Percentiles rank a stretch among this genome's conserved stretches.
phyloP scores from a whole-genome alignment of 257 asterid species.

The Nicotiana attenuata region DNA sequence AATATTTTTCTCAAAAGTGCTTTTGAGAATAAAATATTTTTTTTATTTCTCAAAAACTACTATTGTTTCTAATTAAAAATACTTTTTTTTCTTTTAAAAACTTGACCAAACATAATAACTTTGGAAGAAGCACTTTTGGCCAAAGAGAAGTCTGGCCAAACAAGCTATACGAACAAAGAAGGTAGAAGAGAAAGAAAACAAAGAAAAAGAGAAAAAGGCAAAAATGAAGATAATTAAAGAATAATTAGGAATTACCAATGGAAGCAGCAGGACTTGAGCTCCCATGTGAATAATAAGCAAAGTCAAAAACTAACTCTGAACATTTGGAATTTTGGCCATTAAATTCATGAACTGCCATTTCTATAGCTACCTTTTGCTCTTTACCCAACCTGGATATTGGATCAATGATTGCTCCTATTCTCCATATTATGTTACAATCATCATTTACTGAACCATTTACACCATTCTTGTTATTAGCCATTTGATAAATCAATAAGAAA shows the following conservation, averaged over 20 bases:
- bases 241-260: constrained; percentile 24
- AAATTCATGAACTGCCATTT: constrained; percentile 39
- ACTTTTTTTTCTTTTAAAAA: too few species aligned
- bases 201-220: not conserved
- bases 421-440: not conserved
- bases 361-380: constrained; percentile 49
- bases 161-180: too few species aligned
- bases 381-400: constrained; percentile 35
- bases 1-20: too few species aligned
- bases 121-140: too few species aligned
- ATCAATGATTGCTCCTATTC: constrained; percentile 42
- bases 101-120: too few species aligned
- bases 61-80: too few species aligned
- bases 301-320: constrained; percentile 25
- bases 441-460: not conserved
- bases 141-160: too few species aligned
- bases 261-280: constrained; percentile 33
- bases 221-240: not conserved
- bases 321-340: constrained; percentile 12
- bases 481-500: not conserved
- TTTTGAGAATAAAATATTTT: too few species aligned
- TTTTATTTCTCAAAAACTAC: too few species aligned
- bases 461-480: not conserved
- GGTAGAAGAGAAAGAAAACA: not conserved
- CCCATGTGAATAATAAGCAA: constrained; percentile 24